A percentile compares a stretch with the other conserved stretches of the same genome.
These are phyloP conservation scores for Beauveria medogensis DNA, from an alignment of 2,329 filamentous ascomycete genomes.

Conservation along the genomic window DNA sequence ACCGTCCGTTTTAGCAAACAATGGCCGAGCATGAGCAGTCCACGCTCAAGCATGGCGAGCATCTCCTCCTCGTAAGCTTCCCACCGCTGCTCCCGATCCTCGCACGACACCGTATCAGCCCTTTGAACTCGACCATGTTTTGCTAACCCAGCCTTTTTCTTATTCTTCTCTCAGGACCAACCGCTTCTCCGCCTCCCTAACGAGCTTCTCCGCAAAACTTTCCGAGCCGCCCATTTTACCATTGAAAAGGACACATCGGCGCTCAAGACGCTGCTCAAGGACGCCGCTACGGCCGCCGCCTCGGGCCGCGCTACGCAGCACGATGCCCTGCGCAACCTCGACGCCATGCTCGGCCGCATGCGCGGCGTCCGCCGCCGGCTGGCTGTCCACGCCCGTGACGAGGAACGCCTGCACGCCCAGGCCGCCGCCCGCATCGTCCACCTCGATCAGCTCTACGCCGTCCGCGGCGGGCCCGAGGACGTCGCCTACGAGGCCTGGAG, in stretches of 20 bases:
- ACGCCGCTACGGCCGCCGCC: conserved; percentile 59
- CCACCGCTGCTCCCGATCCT: neutral
- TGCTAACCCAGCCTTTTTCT: neutral
- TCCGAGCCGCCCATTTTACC: conserved; percentile 73
- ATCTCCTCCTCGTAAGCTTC: conserved; percentile 51
- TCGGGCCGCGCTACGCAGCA: conserved; percentile 54
- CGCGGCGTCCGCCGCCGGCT: conserved; percentile 85
- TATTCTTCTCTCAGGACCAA: conserved; percentile 59
- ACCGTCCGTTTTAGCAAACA: neutral
- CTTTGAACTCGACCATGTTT: neutral
- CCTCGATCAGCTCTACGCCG: conserved; percentile 69
- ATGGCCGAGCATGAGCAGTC: conserved; percentile 57
- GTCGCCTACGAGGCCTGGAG: conserved; percentile 93
- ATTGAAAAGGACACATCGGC: conserved; percentile 63
- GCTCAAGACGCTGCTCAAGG: conserved; percentile 53
- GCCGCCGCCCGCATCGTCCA: conserved; percentile 71
- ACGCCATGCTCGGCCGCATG: conserved; percentile 78
- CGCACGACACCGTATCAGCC: neutral
- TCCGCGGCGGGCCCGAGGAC: conserved; percentile 74
- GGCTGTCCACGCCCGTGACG: conserved; percentile 66
- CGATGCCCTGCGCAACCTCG: conserved; percentile 71
- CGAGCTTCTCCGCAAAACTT: conserved; percentile 89
- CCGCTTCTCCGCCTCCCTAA: conserved; percentile 86
- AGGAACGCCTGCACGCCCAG: conserved; percentile 66
- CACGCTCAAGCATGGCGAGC: conserved; percentile 65